Evolutionary conservation across 257 asterid species (phyloP).

Genomic region (Solanum bulbocastanum): DNA sequence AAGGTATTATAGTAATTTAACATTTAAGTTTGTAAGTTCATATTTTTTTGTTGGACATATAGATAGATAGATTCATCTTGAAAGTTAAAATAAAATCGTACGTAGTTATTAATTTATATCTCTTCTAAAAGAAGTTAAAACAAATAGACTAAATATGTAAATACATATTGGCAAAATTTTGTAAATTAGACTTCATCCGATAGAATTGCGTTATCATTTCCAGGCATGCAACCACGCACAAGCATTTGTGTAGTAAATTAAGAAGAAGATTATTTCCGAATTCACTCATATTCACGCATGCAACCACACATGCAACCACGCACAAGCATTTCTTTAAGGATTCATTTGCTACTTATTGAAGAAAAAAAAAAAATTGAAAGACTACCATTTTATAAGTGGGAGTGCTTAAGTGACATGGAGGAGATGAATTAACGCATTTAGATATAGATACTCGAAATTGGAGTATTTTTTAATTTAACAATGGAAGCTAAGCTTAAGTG

Average conservation of each 20-base stretch:
- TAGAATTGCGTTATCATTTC: background rate
- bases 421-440: no score
- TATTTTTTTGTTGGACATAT: background rate
- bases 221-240: background rate
- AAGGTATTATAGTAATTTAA: no score
- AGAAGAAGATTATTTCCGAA: background rate
- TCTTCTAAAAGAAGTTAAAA: background rate
- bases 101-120: background rate
- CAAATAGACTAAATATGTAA: background rate
- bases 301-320: no score
- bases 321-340: no score
- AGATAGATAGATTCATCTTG: background rate
- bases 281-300: no score
- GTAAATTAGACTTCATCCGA: background rate
- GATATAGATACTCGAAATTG: no score
- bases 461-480: no score
- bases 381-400: no score
- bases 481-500: no score
- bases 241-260: background rate
- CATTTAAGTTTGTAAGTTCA: background rate
- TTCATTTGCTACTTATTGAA: no score
- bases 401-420: no score
- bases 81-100: background rate
- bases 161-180: background rate
- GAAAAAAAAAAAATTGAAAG: no score